Evolutionary conservation across 2,329 filamentous ascomycete genomes (phyloP), one percentile per base, ranked within the genome.

Genomic region (Verticillium tricorpus): DNA sequence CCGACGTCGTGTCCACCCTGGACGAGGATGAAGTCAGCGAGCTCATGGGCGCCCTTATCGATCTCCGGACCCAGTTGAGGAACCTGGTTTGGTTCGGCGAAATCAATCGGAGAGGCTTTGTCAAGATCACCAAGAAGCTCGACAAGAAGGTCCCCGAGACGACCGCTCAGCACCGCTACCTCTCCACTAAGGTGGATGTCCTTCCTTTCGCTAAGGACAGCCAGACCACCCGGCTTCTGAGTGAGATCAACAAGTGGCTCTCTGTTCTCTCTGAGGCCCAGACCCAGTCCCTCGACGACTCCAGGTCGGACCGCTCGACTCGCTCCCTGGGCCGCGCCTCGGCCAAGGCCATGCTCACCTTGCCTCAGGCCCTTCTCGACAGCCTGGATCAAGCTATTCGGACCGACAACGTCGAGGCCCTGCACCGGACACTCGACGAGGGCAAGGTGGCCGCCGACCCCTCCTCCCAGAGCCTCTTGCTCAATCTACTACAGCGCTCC

Each of bases 61-160:
- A 99, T 76, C 82, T 98, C 63, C 87, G 95, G 62, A 89, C 89
- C 59, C 91, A 96, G 72, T 78, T 98, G 67, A 86, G 95, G 63
- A 98, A 98, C 70, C 81, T 99, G 59, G 91, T 96, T 74, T 98
- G 93, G 93, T 99, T 98, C 73, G 94, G 93, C 58, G 94, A 98
- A 77, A 94, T 98, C 70, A 99, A 99, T 75, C 87, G 93, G 59
- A 85, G 92, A 66, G 95, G 95, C 2, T 99, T 99, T 71, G 87
- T 96, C 74, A 99, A 99, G 79, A 99, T 99, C 75, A 97, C 95
- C 59, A 99, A 99, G 81, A 99, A 99, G 77, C 81, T 97, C 56
- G 95, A 99, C 77, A 99, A 99, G 79, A 97, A 96, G 78, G 86
- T 97, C 2, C 84, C 89, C 1, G 84, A 86, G 56, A 86, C 88